A percentile compares a stretch with the other conserved stretches of the same genome.
Evolutionary conservation across 1,284 basidiomycete genomes (phyloP).

Genomic region (Wallemia ichthyophaga): DNA sequence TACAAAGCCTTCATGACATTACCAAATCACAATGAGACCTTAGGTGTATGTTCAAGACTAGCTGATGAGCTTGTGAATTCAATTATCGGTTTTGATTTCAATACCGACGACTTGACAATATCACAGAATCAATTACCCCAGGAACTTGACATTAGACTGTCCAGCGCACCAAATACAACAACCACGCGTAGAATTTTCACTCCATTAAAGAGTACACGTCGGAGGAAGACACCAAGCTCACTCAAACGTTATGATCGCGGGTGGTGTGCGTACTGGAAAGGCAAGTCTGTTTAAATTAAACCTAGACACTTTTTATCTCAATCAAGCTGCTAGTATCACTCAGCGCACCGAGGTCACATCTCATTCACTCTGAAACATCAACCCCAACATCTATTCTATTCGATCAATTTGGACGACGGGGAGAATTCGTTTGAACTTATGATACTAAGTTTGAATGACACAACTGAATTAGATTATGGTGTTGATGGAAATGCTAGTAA

Average conservation of each 20-base stretch:
- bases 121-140: neutral
- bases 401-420: neutral
- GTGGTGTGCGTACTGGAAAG: conserved; percentile 46
- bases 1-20: neutral
- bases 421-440: conserved; percentile 24
- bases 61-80: neutral
- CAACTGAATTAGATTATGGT: conserved; percentile 41
- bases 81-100: neutral
- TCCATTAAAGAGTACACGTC: neutral
- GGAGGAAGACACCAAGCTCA: neutral
- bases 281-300: conserved; percentile 31
- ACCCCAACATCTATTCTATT: neutral
- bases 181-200: neutral
- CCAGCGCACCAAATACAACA: neutral
- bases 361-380: neutral
- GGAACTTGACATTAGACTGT: neutral
- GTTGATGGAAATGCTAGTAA: conserved; percentile 49
- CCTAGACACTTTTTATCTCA: conserved; percentile 27
- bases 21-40: neutral
- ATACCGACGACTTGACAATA: neutral
- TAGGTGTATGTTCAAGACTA: neutral
- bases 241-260: conserved; percentile 27
- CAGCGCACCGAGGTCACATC: neutral
- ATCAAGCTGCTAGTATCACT: neutral
- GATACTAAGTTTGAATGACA: conserved; percentile 42